Conservation (phyloP, 805 yeast species). For the Nakazawaea laoshanensis region DNA sequence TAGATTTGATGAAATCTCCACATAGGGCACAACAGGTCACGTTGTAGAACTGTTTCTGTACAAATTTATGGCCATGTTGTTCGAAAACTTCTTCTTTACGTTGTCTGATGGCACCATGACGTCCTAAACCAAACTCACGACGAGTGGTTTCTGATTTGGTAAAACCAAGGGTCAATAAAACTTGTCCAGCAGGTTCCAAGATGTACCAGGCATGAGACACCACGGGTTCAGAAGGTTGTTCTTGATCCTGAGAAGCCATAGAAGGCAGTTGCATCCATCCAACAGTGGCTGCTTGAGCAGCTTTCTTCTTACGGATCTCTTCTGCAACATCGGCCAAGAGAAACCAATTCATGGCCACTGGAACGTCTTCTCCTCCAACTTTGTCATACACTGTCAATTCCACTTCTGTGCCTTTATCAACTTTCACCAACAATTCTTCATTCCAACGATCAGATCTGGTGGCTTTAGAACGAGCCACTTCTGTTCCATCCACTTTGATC, state of each 20-base stretch:
- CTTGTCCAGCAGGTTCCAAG: constrained; percentile 91
- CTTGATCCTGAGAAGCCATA: no score
- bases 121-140: constrained; percentile 57
- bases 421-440: constrained; percentile 72
- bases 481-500: constrained; percentile 83
- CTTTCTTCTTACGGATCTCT: constrained; percentile 86
- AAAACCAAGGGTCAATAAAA: constrained; percentile 69
- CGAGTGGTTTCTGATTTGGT: constrained; percentile 51
- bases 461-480: constrained; percentile 65
- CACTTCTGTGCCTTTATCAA: constrained; percentile 88
- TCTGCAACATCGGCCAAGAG: constrained; percentile 87
- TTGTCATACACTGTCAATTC: constrained; percentile 85
- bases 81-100: constrained; percentile 86
- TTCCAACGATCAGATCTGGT: constrained; percentile 75
- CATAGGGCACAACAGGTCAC: constrained; percentile 97
- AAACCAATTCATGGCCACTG: constrained; percentile 92
- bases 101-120: constrained; percentile 97
- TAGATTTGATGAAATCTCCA: constrained; percentile 85
- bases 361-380: constrained; percentile 55
- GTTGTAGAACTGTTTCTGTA: constrained; percentile 88
- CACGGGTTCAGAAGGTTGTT: constrained; percentile 21
- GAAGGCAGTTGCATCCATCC: no score
- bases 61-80: constrained; percentile 95
- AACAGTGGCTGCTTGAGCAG: constrained; percentile 58
- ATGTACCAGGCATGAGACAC: constrained; percentile 78